These are phyloP conservation scores for Ceratobasidium sp. DNA, from an alignment of 1,284 basidiomycete genomes.

Conservation along the genomic window DNA sequence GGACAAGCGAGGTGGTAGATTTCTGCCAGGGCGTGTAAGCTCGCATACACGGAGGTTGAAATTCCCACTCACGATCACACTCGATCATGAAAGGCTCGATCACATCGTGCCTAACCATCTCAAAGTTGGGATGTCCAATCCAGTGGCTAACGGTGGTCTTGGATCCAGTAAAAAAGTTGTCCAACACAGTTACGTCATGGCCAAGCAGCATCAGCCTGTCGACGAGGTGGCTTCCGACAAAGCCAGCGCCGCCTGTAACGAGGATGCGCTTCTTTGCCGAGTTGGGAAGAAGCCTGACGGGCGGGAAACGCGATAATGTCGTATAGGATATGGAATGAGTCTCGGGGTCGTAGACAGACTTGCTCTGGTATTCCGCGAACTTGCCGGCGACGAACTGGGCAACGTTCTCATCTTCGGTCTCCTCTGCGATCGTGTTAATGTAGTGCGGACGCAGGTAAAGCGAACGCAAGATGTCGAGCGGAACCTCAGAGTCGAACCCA, in stretches of 20 bases:
- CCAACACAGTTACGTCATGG: conserved; percentile 96
- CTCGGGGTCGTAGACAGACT: conserved; percentile 84
- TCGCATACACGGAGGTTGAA: conserved; percentile 30
- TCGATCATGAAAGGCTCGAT: conserved; percentile 97
- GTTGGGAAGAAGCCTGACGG: conserved; percentile 86
- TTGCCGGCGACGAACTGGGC: conserved; percentile 66
- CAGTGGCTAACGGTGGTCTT: conserved; percentile 94
- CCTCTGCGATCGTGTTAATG: conserved; percentile 62
- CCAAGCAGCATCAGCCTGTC: conserved; percentile 97
- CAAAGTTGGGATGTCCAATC: conserved; percentile 98
- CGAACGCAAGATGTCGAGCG: conserved; percentile 79
- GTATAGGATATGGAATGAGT: conserved; percentile 88
- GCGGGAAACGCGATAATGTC: conserved; percentile 88
- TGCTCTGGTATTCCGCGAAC: conserved; percentile 72
- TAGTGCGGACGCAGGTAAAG: conserved; percentile 89
- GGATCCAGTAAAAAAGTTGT: conserved; percentile 98
- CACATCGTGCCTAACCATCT: conserved; percentile 96
- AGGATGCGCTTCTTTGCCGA: conserved; percentile 87
- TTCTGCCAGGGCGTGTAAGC: conserved; percentile 62
- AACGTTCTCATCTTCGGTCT: conserved; percentile 55
- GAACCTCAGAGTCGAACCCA: conserved; percentile 87
- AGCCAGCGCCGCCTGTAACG: conserved; percentile 95
- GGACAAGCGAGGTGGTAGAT: conserved; percentile 98
- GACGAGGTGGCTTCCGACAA: conserved; percentile 96
- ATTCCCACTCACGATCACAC: conserved; percentile 82